Conservation (phyloP, 768 basidiomycete species). For the Leccinellum albellum region DNA sequence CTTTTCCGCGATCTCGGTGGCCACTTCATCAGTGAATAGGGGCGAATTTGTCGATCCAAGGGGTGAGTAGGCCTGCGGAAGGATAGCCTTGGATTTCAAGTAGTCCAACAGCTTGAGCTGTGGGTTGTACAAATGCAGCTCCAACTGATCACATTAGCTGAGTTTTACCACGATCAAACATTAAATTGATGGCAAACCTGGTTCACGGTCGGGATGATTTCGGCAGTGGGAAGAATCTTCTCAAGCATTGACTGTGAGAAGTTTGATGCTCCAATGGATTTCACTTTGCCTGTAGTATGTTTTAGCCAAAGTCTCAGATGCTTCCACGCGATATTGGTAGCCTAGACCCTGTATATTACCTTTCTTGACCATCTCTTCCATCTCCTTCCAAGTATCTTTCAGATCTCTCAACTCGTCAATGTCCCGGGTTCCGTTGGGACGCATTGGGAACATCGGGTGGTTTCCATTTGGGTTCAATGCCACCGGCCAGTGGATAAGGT, state of each 20-base stretch:
- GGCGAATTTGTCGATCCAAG: conserved; percentile 69
- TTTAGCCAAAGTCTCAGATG: conserved; percentile 4
- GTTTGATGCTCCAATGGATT: conserved; percentile 72
- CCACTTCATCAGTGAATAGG: conserved; percentile 58
- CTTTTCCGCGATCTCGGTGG: conserved; percentile 56
- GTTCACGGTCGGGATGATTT: conserved; percentile 67
- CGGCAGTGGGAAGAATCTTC: conserved; percentile 62
- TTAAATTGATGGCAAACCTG: conserved; percentile 45
- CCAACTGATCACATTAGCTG: conserved; percentile 43
- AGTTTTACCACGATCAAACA: background rate
- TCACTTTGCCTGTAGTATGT: conserved; percentile 52
- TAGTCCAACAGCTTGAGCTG: conserved; percentile 65
- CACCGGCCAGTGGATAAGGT: conserved; percentile 82
- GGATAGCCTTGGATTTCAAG: conserved; percentile 61
- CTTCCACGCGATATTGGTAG: conserved; percentile 1
- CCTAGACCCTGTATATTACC: conserved; percentile 34
- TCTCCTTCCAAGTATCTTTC: conserved; percentile 76
- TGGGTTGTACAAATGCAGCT: conserved; percentile 71
- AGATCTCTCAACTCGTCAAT: conserved; percentile 64
- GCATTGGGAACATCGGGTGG: conserved; percentile 53
- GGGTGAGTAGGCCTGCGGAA: conserved; percentile 78
- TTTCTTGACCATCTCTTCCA: conserved; percentile 70
- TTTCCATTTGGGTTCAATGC: conserved; percentile 67
- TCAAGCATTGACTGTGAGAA: conserved; percentile 66
- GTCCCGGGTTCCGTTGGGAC: conserved; percentile 63